Conservation (phyloP, 2,329 filamentous ascomycete genomes). For the Aspergillus arachidicola region DNA sequence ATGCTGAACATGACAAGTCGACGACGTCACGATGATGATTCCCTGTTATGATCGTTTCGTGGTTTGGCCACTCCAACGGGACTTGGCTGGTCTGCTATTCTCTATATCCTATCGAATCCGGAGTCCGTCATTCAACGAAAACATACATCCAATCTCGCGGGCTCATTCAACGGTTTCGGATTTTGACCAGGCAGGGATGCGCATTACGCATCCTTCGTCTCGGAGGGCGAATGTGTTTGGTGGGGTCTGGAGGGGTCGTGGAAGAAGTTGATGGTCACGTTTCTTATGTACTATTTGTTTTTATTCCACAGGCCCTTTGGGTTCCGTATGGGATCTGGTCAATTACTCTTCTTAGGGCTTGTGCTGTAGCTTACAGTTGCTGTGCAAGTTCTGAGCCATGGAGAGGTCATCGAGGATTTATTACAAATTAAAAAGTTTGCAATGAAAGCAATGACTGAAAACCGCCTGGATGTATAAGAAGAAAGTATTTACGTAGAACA, state of each 20-base stretch:
- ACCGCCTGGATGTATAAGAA: background rate
- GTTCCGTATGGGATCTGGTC: conserved; percentile 39
- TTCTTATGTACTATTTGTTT: conserved; percentile 19
- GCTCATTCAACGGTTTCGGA: conserved; percentile 35
- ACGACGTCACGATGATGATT: conserved; percentile 37
- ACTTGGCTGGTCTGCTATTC: conserved; percentile 26
- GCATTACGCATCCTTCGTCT: conserved; percentile 18
- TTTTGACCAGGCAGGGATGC: conserved; percentile 25
- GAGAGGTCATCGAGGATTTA: conserved; percentile 42
- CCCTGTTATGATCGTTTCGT: conserved; percentile 32
- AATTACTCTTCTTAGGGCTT: conserved; percentile 29
- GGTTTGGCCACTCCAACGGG: conserved; percentile 26
- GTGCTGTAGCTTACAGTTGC: conserved; percentile 21
- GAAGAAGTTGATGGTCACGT: conserved; percentile 9
- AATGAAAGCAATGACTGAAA: conserved; percentile 10
- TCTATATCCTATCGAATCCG: conserved; percentile 22
- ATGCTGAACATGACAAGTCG: conserved; percentile 42
- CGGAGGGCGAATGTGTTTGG: conserved; percentile 38
- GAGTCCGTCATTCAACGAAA: conserved; percentile 34
- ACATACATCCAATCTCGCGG: conserved; percentile 29
- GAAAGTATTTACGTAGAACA: background rate
- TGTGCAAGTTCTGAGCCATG: conserved; percentile 30
- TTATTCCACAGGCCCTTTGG: conserved; percentile 20
- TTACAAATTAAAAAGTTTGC: conserved; percentile 32
- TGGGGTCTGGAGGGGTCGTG: conserved; percentile 37